These are phyloP conservation scores for Dicorynia guianensis DNA, from an alignment of 306 rosid species.

Conservation along the genomic window DNA sequence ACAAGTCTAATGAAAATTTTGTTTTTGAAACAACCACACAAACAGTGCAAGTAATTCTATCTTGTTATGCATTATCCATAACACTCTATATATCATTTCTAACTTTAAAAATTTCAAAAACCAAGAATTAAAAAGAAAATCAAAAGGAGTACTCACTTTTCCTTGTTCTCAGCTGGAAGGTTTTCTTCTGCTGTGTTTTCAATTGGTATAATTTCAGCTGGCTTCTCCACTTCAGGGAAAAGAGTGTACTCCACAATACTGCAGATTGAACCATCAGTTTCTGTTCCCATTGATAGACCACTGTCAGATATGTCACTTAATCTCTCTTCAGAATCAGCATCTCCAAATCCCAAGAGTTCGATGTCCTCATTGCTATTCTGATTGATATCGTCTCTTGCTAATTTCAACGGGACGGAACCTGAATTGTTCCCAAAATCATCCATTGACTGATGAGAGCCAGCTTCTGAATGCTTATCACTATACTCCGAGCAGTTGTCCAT, in stretches of 20 bases:
- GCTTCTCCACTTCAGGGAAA: slow-evolving; percentile 82
- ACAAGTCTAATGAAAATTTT: background rate
- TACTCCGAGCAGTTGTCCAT: slow-evolving; percentile 77
- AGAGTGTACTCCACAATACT: slow-evolving; percentile 95
- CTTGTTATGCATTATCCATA: background rate
- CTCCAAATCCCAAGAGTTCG: slow-evolving; percentile 88
- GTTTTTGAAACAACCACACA: slow-evolving; percentile 10
- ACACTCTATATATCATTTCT: slow-evolving; percentile 1
- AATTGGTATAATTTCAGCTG: slow-evolving; percentile 49
- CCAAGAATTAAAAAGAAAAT: too few species aligned
- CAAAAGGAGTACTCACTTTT: slow-evolving; percentile 55
- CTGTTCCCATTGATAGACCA: slow-evolving; percentile 99
- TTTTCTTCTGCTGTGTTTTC: slow-evolving; percentile 41
- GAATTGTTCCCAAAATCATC: slow-evolving; percentile 73
- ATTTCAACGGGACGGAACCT: slow-evolving; percentile 50
- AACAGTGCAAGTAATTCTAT: background rate
- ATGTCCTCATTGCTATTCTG: slow-evolving; percentile 70
- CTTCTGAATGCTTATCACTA: slow-evolving; percentile 83
- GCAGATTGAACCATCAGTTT: slow-evolving; percentile 91
- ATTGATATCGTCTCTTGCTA: slow-evolving; percentile 48
- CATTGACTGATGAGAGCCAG: slow-evolving; percentile 75
- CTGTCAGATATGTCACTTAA: slow-evolving; percentile 98
- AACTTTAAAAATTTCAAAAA: background rate
- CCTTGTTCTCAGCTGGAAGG: slow-evolving; percentile 48
- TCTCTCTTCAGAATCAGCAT: slow-evolving; percentile 93